phyloP scores from a whole-genome alignment of 2,329 filamentous ascomycete species.

The Phyllosticta capitalensis region DNA sequence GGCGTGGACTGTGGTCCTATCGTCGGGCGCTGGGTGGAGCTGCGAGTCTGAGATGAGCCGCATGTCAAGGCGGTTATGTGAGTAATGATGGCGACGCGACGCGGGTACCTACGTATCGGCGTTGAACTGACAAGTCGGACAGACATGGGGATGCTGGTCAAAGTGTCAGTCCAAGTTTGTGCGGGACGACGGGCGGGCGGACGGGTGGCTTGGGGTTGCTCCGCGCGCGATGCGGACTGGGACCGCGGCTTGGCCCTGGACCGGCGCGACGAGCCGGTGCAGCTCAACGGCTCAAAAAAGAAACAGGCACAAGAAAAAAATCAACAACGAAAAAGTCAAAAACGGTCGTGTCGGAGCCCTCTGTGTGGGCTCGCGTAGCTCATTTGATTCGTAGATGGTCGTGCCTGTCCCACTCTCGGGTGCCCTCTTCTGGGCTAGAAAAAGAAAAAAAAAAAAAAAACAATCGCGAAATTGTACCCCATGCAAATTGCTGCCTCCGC shows the following conservation, averaged over 20 bases:
- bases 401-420: background rate
- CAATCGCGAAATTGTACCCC: conserved; percentile 16
- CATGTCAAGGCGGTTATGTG: background rate
- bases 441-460: conserved; percentile 11
- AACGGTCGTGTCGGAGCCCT: background rate
- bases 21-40: background rate
- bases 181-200: background rate
- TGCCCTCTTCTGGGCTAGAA: background rate
- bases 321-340: background rate
- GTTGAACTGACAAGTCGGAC: background rate
- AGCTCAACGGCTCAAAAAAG: background rate
- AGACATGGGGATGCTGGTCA: background rate
- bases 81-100: background rate
- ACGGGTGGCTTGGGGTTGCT: background rate
- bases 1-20: too few species aligned
- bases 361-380: background rate
- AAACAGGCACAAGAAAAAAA: background rate
- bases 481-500: conserved; percentile 16
- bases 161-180: background rate
- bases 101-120: background rate
- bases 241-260: background rate
- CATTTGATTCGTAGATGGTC: background rate
- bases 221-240: background rate
- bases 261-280: too few species aligned
- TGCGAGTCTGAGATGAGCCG: background rate